A percentile compares a stretch with the other conserved stretches of the same genome.
Evolutionary conservation across 2,329 filamentous ascomycete genomes (phyloP).

Genomic region (Ascochyta fabae): DNA sequence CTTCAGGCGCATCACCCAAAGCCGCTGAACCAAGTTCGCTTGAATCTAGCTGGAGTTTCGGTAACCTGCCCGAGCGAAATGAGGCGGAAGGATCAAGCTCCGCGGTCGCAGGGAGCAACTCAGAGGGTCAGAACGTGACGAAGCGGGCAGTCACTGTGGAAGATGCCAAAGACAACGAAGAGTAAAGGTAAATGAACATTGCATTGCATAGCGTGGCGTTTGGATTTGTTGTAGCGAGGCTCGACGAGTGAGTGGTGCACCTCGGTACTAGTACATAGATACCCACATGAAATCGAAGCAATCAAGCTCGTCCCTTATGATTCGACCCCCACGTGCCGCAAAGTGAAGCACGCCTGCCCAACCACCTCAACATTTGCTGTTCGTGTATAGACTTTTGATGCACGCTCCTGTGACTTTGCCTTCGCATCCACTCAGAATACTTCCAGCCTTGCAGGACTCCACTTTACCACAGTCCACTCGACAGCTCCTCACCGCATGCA

Average conservation of each 20-base stretch:
- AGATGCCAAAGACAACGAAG: conserved; percentile 39
- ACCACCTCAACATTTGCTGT: conserved; percentile 19
- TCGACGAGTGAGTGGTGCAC: conserved; percentile 5
- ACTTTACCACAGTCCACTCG: conserved; percentile 22
- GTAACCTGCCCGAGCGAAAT: conserved; percentile 32
- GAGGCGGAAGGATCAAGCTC: conserved; percentile 40
- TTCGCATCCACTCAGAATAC: conserved; percentile 12
- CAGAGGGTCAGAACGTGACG: conserved; percentile 30
- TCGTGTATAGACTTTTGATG: conserved; percentile 4
- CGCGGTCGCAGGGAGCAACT: conserved; percentile 33
- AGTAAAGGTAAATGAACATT: conserved; percentile 22
- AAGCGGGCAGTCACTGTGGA: conserved; percentile 42
- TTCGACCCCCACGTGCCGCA: conserved; percentile 13
- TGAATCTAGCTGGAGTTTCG: conserved; percentile 48
- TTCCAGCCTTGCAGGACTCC: conserved; percentile 18
- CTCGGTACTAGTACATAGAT: conserved; percentile 11
- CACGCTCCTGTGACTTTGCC: background rate
- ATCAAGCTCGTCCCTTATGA: conserved; percentile 12
- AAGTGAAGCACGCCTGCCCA: conserved; percentile 21
- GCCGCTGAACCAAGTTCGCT: conserved; percentile 38
- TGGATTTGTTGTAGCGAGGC: conserved; percentile 17
- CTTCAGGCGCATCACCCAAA: conserved; percentile 30
- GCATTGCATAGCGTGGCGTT: conserved; percentile 50
- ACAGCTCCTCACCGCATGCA: conserved; percentile 19
- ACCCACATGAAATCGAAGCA: conserved; percentile 15